Conservation (phyloP, 2,329 filamentous ascomycete genomes). For the Fusarium buharicum region DNA sequence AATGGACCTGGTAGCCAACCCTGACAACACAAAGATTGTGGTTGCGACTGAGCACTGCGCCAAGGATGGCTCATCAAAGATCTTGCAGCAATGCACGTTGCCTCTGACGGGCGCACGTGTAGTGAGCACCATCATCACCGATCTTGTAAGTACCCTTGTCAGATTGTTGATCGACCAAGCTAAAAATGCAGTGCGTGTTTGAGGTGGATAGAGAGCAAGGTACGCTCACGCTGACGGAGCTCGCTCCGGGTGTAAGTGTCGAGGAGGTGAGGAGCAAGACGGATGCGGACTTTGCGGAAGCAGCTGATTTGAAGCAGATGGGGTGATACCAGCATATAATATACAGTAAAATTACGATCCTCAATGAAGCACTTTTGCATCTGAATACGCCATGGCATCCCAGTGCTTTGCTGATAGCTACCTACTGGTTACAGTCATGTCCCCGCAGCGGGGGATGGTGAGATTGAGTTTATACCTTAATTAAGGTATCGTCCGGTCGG, state of each 20-base stretch:
- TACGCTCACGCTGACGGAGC: slow-evolving; percentile 73
- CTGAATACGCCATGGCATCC: slow-evolving; percentile 26
- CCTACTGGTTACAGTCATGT: slow-evolving; percentile 1
- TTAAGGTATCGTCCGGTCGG: slow-evolving; percentile 25
- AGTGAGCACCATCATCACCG: slow-evolving; percentile 79
- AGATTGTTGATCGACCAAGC: neutral
- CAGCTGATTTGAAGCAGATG: slow-evolving; percentile 64
- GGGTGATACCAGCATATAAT: slow-evolving; percentile 44
- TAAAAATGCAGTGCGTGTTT: slow-evolving; percentile 69
- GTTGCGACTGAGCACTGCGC: slow-evolving; percentile 76
- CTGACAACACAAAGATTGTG: slow-evolving; percentile 76
- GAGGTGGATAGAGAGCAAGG: slow-evolving; percentile 72
- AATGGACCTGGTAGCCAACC: slow-evolving; percentile 79
- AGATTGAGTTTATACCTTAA: slow-evolving; percentile 39
- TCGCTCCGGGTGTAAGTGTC: slow-evolving; percentile 74
- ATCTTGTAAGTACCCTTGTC: slow-evolving; percentile 66
- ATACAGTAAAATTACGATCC: slow-evolving; percentile 10
- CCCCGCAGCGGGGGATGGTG: slow-evolving; percentile 46
- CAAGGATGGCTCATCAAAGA: slow-evolving; percentile 74
- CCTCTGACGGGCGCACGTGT: slow-evolving; percentile 73
- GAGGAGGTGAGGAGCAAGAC: slow-evolving; percentile 78
- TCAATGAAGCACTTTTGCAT: slow-evolving; percentile 20
- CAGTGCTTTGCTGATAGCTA: neutral
- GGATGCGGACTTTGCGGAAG: slow-evolving; percentile 72
- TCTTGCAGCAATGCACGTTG: slow-evolving; percentile 71